Evolutionary conservation across 148 eudicot species (phyloP), one percentile per base, ranked within the genome.

Genomic region (Rhododendron williamsianum): DNA sequence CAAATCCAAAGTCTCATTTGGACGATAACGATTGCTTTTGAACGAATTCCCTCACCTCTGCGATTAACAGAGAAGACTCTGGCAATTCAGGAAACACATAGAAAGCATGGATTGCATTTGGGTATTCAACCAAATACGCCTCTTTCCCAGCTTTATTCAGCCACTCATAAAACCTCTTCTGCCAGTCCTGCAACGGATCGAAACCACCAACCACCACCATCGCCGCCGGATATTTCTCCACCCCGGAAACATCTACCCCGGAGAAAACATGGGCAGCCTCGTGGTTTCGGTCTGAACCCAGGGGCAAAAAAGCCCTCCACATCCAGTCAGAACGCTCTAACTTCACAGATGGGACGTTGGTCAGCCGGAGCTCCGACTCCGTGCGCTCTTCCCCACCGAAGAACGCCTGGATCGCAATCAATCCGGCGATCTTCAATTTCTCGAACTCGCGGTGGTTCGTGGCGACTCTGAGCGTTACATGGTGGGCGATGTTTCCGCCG

Each of bases 261-360:
- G 87, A 71, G 41, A 90, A 16, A 54, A 18, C 88, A 21, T 88
- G 85, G 1, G 58, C 76, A 0, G 85, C 87, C 54, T 88, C 90
- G 23, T 92, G 91, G 56, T 92, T 85, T 6, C 93, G 87, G 63
- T 87, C 85, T 21, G 89, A 81, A 30, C 90, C 90, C 5, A 8
- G 72, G 0, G 93, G 93, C 79, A 92, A 72, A 85, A 90, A 90
- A 0, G 90, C 89, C 85, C 84, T 89, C 93, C 92, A 92, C 49
- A 46, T 87, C 43, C 87, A 85, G 81, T 90, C 90, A 2, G 91
- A 78, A 41, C 71, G 60, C 21, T 46, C 36, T 69, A 87, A 54
- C 11, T 54, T 67, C 81, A 88, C 69, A 0, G 51, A 4, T 6
- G 52, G 43, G 0, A 48, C 79, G 4, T 77, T 71, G 21, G 65